These are phyloP conservation scores for Forsythia suspensa DNA, from an alignment of 257 asterid species.

Conservation along the genomic window DNA sequence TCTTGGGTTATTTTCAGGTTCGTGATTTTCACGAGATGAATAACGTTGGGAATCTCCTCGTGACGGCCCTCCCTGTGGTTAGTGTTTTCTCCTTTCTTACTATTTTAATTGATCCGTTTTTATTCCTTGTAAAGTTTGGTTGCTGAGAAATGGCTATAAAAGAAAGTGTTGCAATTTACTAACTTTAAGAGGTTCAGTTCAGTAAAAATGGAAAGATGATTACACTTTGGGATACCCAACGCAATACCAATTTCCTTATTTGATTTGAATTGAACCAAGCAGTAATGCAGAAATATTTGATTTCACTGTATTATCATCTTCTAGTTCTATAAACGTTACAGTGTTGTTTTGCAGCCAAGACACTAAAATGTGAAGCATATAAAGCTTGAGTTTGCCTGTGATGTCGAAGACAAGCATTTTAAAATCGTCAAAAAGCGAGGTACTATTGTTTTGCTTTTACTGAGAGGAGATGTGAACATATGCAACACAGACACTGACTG, in stretches of 20 bases:
- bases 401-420: constrained; percentile 76
- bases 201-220: too few relatives aligned
- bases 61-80: constrained; percentile 83
- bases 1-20: constrained; percentile 40
- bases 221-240: too few relatives aligned
- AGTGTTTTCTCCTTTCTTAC: constrained; percentile 15
- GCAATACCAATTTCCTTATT: neutral
- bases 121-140: neutral
- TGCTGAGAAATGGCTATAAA: neutral
- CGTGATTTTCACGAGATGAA: constrained; percentile 86
- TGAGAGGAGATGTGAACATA: neutral
- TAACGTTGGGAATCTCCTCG: constrained; percentile 77
- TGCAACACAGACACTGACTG: neutral
- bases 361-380: constrained; percentile 78
- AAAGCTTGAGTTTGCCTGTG: constrained; percentile 83
- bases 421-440: constrained; percentile 57
- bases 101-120: neutral
- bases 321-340: constrained; percentile 6
- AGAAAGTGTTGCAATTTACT: neutral
- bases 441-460: constrained; percentile 26
- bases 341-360: constrained; percentile 54
- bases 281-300: neutral
- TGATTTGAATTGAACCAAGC: neutral
- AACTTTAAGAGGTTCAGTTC: neutral
- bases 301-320: constrained; percentile 13